Evolutionary conservation across 2,329 filamentous ascomycete species (phyloP).

Genomic region (Xylaria sp.): DNA sequence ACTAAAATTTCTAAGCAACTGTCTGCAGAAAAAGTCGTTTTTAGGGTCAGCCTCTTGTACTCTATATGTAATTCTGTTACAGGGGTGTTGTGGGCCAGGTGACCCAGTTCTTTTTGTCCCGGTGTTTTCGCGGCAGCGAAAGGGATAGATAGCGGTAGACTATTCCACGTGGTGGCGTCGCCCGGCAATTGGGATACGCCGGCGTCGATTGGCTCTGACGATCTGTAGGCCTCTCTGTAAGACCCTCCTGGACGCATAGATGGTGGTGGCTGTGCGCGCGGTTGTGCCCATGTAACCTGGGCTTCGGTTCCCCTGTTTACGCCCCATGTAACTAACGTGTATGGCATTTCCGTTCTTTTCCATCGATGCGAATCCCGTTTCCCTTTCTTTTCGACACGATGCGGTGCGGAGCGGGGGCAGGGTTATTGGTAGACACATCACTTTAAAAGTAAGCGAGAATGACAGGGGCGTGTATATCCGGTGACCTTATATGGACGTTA

Average conservation of each 20-base stretch:
- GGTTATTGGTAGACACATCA: background rate
- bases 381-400: background rate
- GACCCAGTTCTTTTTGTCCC: no score
- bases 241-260: background rate
- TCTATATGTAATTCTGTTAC: no score
- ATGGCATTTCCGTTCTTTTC: slow-evolving; percentile 9
- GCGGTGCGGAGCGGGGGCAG: background rate
- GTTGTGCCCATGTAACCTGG: slow-evolving; percentile 19
- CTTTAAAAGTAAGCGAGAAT: background rate
- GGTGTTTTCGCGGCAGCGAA: no score
- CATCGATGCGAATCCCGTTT: slow-evolving; percentile 4
- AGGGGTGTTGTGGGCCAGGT: no score
- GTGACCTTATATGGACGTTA: slow-evolving; percentile 12
- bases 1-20: no score
- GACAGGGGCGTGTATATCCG: slow-evolving; percentile 19
- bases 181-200: background rate
- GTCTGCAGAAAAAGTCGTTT: no score
- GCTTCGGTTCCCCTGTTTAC: background rate
- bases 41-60: no score
- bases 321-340: slow-evolving; percentile 6
- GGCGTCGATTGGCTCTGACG: slow-evolving; percentile 13
- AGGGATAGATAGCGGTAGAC: background rate
- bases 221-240: slow-evolving; percentile 2
- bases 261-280: slow-evolving; percentile 33
- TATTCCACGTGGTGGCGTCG: slow-evolving; percentile 32